A percentile compares a stretch with the other conserved stretches of the same genome.
Evolutionary conservation across 176 grass and related monocot genomes (phyloP).

Genomic region (Oryza australiensis): DNA sequence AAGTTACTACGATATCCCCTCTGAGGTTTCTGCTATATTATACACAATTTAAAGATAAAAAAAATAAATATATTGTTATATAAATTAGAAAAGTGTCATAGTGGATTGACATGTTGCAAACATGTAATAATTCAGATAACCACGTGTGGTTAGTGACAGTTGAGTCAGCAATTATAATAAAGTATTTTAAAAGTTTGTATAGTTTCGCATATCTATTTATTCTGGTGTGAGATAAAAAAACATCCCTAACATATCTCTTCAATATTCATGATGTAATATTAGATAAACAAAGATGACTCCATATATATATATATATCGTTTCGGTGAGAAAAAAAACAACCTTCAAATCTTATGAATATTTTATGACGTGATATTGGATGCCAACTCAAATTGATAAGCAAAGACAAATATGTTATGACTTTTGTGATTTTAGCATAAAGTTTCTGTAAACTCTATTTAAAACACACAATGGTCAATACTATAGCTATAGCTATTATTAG

Average conservation of each 20-base stretch:
- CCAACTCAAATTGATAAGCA: background rate
- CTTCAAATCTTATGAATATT: background rate
- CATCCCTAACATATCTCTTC: background rate
- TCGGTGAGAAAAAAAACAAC: too few relatives aligned
- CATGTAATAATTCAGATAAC: background rate
- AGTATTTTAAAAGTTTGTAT: background rate
- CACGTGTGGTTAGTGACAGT: background rate
- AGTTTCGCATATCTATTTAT: background rate
- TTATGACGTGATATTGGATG: too few relatives aligned
- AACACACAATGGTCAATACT: background rate
- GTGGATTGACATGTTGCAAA: background rate
- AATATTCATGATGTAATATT: too few relatives aligned
- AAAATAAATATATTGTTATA: background rate
- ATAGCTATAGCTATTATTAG: too few relatives aligned
- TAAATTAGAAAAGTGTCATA: background rate
- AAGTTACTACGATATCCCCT: too few relatives aligned
- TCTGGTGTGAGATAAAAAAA: too few relatives aligned
- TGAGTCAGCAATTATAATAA: background rate
- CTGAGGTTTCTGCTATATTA: accelerated
- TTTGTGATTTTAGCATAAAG: background rate
- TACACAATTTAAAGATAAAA: background rate
- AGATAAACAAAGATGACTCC: too few relatives aligned
- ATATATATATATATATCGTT: too few relatives aligned
- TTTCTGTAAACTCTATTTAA: background rate
- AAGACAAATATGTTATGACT: background rate